Conservation (phyloP, 805 yeast genomes). For the Kregervanrija delftensis region DNA sequence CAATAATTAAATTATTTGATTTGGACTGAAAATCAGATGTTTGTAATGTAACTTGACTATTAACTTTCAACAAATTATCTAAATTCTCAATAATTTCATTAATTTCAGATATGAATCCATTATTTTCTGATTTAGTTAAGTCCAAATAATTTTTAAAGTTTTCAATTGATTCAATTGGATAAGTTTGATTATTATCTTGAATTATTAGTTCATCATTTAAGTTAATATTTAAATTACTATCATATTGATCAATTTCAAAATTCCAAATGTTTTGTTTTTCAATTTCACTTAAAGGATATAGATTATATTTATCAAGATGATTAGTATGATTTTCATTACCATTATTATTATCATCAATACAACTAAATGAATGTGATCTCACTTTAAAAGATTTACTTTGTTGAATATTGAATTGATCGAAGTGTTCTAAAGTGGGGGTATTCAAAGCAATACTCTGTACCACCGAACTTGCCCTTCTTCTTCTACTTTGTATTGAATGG, state of each 20-base stretch:
- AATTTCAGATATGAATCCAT: constrained; percentile 39
- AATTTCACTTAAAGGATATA: constrained; percentile 32
- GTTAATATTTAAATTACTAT: constrained; percentile 34
- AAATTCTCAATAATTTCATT: constrained; percentile 37
- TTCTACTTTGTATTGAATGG: constrained; percentile 12
- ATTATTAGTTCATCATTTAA: constrained; percentile 34
- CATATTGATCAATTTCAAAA: constrained; percentile 31
- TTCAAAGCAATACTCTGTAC: constrained; percentile 56
- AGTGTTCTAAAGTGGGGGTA: constrained; percentile 33
- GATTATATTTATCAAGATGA: background rate
- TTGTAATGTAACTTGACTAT: constrained; percentile 52
- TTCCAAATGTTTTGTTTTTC: constrained; percentile 32
- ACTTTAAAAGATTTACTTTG: background rate
- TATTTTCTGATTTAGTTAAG: constrained; percentile 21
- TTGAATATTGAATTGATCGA: constrained; percentile 2
- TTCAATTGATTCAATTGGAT: constrained; percentile 16
- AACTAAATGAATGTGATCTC: constrained; percentile 11
- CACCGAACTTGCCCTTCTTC: constrained; percentile 51
- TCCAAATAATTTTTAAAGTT: constrained; percentile 32
- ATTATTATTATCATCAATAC: background rate
- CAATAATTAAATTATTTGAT: constrained; percentile 42
- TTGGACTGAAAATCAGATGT: constrained; percentile 58
- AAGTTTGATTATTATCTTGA: constrained; percentile 27
- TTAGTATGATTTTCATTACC: background rate
- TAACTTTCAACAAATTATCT: constrained; percentile 40